phyloP scores from a whole-genome alignment of 345 rosid genomes.

The Combretum micranthum region DNA sequence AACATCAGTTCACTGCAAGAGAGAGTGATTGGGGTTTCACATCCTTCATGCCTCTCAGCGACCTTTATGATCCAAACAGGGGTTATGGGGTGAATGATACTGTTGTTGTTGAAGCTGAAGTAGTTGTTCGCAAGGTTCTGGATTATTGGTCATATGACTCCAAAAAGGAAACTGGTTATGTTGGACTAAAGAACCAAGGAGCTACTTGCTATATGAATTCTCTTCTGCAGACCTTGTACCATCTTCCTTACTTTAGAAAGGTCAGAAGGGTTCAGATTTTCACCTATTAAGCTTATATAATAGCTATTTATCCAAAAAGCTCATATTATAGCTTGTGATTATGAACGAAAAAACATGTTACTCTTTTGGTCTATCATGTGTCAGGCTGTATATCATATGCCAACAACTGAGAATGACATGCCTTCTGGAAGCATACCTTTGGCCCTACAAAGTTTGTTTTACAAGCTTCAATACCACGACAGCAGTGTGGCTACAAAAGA shows the following conservation, averaged over 20 bases:
- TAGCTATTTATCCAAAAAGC: no score
- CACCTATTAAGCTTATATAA: slow-evolving; percentile 6
- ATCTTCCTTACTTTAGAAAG: slow-evolving; percentile 92
- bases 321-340: slow-evolving; percentile 10
- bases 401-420: slow-evolving; percentile 94
- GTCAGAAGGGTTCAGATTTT: slow-evolving; percentile 25
- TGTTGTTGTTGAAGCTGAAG: slow-evolving; percentile 88
- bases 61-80: slow-evolving; percentile 75
- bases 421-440: slow-evolving; percentile 94
- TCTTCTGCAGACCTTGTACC: slow-evolving; percentile 81
- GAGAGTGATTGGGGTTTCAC: slow-evolving; percentile 99
- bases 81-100: slow-evolving; percentile 78
- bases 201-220: slow-evolving; percentile 99
- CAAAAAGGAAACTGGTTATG: slow-evolving; percentile 96
- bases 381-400: slow-evolving; percentile 99
- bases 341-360: background rate
- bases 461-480: slow-evolving; percentile 89
- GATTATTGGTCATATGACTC: slow-evolving; percentile 98
- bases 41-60: slow-evolving; percentile 89
- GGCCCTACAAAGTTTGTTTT: slow-evolving; percentile 94
- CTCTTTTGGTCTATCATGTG: slow-evolving; percentile 7
- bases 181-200: slow-evolving; percentile 98
- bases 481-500: slow-evolving; percentile 94
- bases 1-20: slow-evolving; percentile 89
- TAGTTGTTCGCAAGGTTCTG: slow-evolving; percentile 67